Evolutionary conservation across 208 protist genomes (phyloP), one percentile per base, ranked within the genome.

Genomic region (Trypanosoma theileri): DNA sequence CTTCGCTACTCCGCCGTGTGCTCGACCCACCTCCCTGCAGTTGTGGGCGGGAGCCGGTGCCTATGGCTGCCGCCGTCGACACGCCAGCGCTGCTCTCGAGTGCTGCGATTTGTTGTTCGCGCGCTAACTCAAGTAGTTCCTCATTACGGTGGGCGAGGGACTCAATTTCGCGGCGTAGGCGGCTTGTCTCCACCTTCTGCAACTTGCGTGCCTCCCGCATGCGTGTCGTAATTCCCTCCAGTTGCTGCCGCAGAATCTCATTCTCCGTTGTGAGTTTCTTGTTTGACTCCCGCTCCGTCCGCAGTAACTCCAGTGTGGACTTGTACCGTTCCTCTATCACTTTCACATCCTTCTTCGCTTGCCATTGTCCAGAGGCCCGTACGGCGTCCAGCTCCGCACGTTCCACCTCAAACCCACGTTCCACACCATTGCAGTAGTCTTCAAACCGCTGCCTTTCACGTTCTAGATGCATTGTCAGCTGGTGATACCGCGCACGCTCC

Each of bases 361-460:
- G 79, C 12, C 84, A 79, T 53, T 90, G 76, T 6, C 81, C 82
- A 4, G 81, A 72, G n/a, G 51, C 69, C 19, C 82, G 65, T 40
- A 56, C 59, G 24, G 72, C 72, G 19, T 87, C 81, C 19, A 85
- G 66, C 51, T 77, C 75, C 8, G 73, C 75, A 6, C 83, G 79
- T 56, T 91, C 88, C 9, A 92, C 82, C 35, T 93, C 82, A 45
- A 91, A 69, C 60, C 91, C 75, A 62, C 86, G 80, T 80, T 92
- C 77, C 4, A 81, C 46, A 26, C 69, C 73, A 64, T 58, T 69
- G 22, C 76, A 72, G 52, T 90, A 93, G 4, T 75, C 69, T 54
- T 94, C 88, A 51, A 96, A 93, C 31, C 85, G 85, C 75, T 84
- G 79, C 68, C 77, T 59, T 65, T 96, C 88, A n/a, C 80, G 82